Evolutionary conservation across 73 alveolate genomes (phyloP), one percentile per base, ranked within the genome.

Genomic region (Halteria grandinella): DNA sequence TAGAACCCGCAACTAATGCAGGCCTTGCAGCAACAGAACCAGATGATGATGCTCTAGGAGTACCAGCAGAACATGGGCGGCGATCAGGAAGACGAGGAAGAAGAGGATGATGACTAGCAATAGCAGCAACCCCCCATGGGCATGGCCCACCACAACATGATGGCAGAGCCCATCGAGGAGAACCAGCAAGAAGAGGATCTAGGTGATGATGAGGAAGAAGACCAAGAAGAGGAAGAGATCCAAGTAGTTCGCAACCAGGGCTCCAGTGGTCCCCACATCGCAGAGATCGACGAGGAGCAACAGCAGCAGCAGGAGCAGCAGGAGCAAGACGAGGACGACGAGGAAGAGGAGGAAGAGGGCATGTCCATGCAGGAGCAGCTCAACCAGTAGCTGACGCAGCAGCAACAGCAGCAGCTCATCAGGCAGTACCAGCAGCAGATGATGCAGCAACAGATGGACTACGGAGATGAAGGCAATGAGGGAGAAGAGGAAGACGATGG

Each of bases 151-250:
- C n/a, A n/a, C n/a, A n/a, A n/a, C n/a, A n/a, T n/a, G n/a, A n/a
- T n/a, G 28, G 15, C 27, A 25, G 63, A 66, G 23, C 69, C 63
- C 5, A 66, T 44, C 12, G 80, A 66, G 18, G 80, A 66, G 28
- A 75, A 79, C 39, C 32, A 64, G 70, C 71, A 69, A 24, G 83
- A 79, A 33, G 89, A 77, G 21, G 89, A 77, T 63, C 66, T 63
- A 28, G 80, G 50, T n/a, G 66, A 40, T 10, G 70, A 23, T 20
- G 69, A 66, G 21, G 81, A 66, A n/a, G 31, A 5, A 7, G 40
- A 36, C 33, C 39, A 18, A 5, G 60, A 58, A 8, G 57, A 32
- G 27, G 28, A 32, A 27, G 75, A 58, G 11, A 11, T 39, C 10
- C n/a, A n/a, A n/a, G n/a, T n/a, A 39, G 18, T 39, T 10, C 10